Conservation (phyloP, 2,329 filamentous ascomycete genomes). For the Aureobasidium lini region DNA sequence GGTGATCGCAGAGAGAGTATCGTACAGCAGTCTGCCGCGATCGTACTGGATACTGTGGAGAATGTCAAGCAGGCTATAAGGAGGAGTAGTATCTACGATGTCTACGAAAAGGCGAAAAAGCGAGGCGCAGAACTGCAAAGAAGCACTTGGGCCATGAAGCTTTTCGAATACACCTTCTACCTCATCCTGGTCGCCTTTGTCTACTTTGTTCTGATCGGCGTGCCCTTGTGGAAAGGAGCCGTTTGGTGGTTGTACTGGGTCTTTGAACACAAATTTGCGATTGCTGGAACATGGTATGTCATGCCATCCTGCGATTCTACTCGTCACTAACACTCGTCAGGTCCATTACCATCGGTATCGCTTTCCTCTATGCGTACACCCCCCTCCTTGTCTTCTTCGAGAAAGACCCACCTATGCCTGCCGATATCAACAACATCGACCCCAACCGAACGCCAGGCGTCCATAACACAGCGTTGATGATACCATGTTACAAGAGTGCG, state of each 20-base stretch:
- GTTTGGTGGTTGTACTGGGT: conserved; percentile 38
- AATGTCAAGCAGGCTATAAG: not conserved
- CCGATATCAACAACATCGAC: conserved; percentile 15
- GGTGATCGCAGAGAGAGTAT: not conserved
- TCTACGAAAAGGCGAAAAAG: conserved; percentile 21
- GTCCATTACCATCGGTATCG: conserved; percentile 34
- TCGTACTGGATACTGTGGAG: conserved; percentile 3
- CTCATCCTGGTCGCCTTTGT: conserved; percentile 31
- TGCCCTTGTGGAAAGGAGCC: conserved; percentile 40
- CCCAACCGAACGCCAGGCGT: conserved; percentile 21
- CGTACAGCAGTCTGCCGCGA: conserved; percentile 1
- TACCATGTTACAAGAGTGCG: conserved; percentile 44
- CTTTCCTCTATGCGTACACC: conserved; percentile 21
- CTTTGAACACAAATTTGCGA: conserved; percentile 33
- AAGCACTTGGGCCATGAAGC: conserved; percentile 27
- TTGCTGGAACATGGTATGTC: conserved; percentile 31
- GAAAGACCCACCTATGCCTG: conserved; percentile 27
- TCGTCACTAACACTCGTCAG: not conserved
- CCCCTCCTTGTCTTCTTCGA: conserved; percentile 29
- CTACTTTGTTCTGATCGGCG: conserved; percentile 41
- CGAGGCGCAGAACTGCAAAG: conserved; percentile 18
- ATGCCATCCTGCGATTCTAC: too few species aligned
- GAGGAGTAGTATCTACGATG: conserved; percentile 17
- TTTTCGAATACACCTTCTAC: conserved; percentile 35
- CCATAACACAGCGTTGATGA: conserved; percentile 35